Evolutionary conservation across 2,329 filamentous ascomycete species (phyloP).

Genomic region (Arthrobotrys entomopaga): DNA sequence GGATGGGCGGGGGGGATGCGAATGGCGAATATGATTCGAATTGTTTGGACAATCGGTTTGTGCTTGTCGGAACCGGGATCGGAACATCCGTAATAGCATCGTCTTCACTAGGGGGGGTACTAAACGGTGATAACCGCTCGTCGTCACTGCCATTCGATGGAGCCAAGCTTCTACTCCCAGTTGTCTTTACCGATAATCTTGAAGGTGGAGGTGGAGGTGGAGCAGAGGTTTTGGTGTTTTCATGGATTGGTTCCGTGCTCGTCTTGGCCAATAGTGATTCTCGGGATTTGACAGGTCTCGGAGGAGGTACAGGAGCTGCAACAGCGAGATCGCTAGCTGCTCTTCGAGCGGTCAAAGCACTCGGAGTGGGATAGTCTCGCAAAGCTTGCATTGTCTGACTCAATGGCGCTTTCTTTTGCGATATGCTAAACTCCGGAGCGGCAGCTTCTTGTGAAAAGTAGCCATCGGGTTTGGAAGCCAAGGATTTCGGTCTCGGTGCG

Average conservation of each 20-base stretch:
- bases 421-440: constrained; percentile 43
- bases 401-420: constrained; percentile 47
- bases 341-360: constrained; percentile 41
- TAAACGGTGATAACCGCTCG: constrained; percentile 59
- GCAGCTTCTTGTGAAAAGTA: constrained; percentile 37
- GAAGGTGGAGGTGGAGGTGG: constrained; percentile 56
- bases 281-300: constrained; percentile 46
- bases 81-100: constrained; percentile 50
- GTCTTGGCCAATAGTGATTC: constrained; percentile 36
- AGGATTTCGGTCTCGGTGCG: constrained; percentile 47
- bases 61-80: constrained; percentile 28
- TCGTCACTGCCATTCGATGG: constrained; percentile 53
- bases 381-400: constrained; percentile 54
- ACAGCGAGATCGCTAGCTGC: constrained; percentile 10
- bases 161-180: constrained; percentile 37
- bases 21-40: constrained; percentile 52
- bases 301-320: constrained; percentile 43
- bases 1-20: constrained; percentile 48
- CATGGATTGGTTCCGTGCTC: constrained; percentile 27
- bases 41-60: constrained; percentile 47
- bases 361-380: constrained; percentile 50
- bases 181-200: constrained; percentile 51
- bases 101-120: constrained; percentile 59
- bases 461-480: constrained; percentile 47
- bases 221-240: constrained; percentile 16